These are phyloP conservation scores for Caryopteris hybrid DNA, from an alignment of 305 asterid genomes.

Conservation along the genomic window DNA sequence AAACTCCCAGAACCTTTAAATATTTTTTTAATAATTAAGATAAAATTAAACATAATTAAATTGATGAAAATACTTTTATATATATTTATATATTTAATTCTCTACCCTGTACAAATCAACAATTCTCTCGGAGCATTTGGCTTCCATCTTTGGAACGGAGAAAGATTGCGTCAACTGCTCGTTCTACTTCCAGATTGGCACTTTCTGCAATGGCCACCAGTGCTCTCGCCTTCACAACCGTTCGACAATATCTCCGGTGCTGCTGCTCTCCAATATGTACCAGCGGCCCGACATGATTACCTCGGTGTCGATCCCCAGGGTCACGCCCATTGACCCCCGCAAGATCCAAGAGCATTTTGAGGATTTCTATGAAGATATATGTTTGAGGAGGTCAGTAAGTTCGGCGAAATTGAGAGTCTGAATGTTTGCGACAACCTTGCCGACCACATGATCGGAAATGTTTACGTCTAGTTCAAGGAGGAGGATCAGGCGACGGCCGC, in stretches of 20 bases:
- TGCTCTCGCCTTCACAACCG: conserved; percentile 77
- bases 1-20: too few relatives aligned
- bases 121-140: conserved; percentile 60
- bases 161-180: conserved; percentile 79
- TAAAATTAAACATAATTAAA: too few relatives aligned
- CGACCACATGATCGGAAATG: conserved; percentile 79
- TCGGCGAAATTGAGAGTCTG: conserved; percentile 66
- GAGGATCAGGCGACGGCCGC: conserved; percentile 79
- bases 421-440: conserved; percentile 76
- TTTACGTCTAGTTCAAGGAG: conserved; percentile 64
- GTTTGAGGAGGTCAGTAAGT: conserved; percentile 69
- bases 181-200: conserved; percentile 76
- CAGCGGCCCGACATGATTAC: too few relatives aligned
- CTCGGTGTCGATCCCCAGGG: conserved; percentile 70
- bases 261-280: conserved; percentile 62
- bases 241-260: conserved; percentile 60
- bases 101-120: neutral
- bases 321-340: conserved; percentile 50
- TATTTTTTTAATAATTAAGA: too few relatives aligned
- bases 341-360: conserved; percentile 77
- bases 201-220: conserved; percentile 76
- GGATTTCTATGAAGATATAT: conserved; percentile 71
- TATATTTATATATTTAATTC: too few relatives aligned
- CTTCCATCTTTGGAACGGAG: conserved; percentile 70
- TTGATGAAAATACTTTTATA: too few relatives aligned